Percentiles rank a stretch among this genome's conserved stretches.
These are phyloP conservation scores for Acanthamoeba sp. DNA, from an alignment of 208 protist species.

Conservation along the genomic window DNA sequence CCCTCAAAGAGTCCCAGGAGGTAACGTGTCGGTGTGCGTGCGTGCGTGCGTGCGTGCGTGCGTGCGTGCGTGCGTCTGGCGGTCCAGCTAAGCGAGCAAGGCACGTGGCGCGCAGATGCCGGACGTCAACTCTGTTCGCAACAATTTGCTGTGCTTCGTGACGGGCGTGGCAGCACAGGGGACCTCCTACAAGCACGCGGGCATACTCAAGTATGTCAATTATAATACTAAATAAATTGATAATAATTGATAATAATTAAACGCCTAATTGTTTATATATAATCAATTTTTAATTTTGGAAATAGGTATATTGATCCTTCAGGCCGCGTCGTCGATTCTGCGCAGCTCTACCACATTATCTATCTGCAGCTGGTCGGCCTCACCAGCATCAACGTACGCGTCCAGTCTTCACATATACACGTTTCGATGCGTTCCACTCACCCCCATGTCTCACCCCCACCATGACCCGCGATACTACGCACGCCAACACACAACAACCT, in stretches of 20 bases:
- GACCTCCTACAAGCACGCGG: slow-evolving; percentile 42
- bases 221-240: too few species aligned
- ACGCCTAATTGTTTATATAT: too few species aligned
- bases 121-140: not conserved
- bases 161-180: slow-evolving; percentile 20
- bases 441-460: too few species aligned
- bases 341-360: slow-evolving; percentile 15
- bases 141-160: slow-evolving; percentile 58
- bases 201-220: slow-evolving; percentile 52
- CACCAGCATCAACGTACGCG: slow-evolving; percentile 2
- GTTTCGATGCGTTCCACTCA: too few species aligned
- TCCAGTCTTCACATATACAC: not conserved
- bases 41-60: too few species aligned
- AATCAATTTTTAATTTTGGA: too few species aligned
- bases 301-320: slow-evolving; percentile 6
- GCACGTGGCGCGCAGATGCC: not conserved
- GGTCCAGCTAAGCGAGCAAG: too few species aligned
- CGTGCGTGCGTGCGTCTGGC: too few species aligned
- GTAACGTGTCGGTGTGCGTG: not conserved
- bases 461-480: not conserved
- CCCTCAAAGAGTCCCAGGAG: not conserved
- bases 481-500: too few species aligned
- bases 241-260: too few species aligned
- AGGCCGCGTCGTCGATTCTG: slow-evolving; percentile 3
- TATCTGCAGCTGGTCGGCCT: slow-evolving; percentile 35